Evolutionary conservation across 1,139 yeast genomes (phyloP), one percentile per base, ranked within the genome.

Genomic region (Blastobotrys malaysiensis): DNA sequence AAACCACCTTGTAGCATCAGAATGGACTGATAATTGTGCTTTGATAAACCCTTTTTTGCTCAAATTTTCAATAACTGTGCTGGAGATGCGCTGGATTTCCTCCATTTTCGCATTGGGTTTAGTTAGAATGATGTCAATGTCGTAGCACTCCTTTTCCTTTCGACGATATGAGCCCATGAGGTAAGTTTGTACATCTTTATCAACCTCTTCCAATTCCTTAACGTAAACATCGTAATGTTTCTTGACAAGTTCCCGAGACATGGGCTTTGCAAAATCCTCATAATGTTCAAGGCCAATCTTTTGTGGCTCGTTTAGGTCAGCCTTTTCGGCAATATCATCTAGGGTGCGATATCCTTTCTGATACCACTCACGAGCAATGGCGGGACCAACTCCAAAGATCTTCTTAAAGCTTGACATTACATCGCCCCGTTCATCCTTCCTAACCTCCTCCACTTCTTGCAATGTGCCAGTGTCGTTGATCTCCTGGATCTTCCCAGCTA

Each of bases 111-210:
- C 57, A 7, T 31, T 53, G 20, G 45, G 44, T 26, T 74, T 73
- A 43, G 78, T 78, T 14, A 82, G 58, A 14, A 82, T 65, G 46
- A 80, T 69, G 65, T 82, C 87, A 47, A 81, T 73, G 62, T 82
- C 87, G 3, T 84, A 84, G 58, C 80, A 77, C 1, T 60, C 61
- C 1, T 58, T 52, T 1, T 69, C 63, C 1, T 82, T 84, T 18
- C 86, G 72, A 44, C 79, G 67, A 62, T 77, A 82, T 26, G 84
- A 79, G 1, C 87, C 87, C 72, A 77, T 77, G 43, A 77, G 66
- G 20, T 72, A 69, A 7, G 74, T 65, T 45, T 67, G 61, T 19
- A 73, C 66, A 0, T 61, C 56, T 0, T 73, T 63, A 51, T 78
- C 81, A 13, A 79, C 59, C 4, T 61, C 55, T 11, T 58, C 49